phyloP scores from a whole-genome alignment of 768 basidiomycete genomes.

The Nidula microcarpa region DNA sequence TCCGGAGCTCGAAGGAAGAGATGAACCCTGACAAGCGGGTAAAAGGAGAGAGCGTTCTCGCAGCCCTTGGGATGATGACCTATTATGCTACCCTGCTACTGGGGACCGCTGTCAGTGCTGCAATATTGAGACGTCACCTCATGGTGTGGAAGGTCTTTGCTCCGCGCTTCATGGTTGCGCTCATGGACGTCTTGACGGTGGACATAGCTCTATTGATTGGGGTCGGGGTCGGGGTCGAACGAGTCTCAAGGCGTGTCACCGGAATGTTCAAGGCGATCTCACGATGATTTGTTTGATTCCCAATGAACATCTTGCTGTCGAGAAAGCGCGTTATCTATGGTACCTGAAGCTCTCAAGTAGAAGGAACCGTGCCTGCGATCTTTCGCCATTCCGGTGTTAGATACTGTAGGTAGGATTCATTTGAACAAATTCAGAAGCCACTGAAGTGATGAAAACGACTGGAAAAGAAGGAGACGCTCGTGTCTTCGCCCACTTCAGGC shows the following conservation, averaged over 20 bases:
- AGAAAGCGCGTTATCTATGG: too few relatives aligned
- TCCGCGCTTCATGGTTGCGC: conserved; percentile 86
- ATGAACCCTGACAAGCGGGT: conserved; percentile 23
- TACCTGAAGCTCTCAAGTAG: too few relatives aligned
- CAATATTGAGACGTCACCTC: conserved; percentile 76
- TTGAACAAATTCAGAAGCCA: too few relatives aligned
- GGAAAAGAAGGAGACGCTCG: too few relatives aligned
- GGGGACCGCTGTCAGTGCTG: conserved; percentile 69
- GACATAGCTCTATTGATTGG: conserved; percentile 70
- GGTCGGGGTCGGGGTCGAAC: conserved; percentile 51
- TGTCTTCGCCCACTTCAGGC: too few relatives aligned
- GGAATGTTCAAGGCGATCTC: conserved; percentile 14
- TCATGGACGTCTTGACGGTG: conserved; percentile 58
- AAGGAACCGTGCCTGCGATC: too few relatives aligned
- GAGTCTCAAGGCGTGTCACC: conserved; percentile 28
- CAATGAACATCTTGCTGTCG: too few relatives aligned
- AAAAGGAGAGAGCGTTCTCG: conserved; percentile 41
- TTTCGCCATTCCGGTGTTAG: too few relatives aligned
- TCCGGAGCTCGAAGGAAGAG: conserved; percentile 13
- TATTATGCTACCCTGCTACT: conserved; percentile 68
- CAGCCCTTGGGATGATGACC: conserved; percentile 60
- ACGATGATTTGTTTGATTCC: too few relatives aligned
- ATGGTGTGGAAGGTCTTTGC: conserved; percentile 99
- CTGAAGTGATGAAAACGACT: too few relatives aligned
- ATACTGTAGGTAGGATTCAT: too few relatives aligned